phyloP scores from a whole-genome alignment of 192 early-diverging fungal genomes.

The Coemansia sp. region DNA sequence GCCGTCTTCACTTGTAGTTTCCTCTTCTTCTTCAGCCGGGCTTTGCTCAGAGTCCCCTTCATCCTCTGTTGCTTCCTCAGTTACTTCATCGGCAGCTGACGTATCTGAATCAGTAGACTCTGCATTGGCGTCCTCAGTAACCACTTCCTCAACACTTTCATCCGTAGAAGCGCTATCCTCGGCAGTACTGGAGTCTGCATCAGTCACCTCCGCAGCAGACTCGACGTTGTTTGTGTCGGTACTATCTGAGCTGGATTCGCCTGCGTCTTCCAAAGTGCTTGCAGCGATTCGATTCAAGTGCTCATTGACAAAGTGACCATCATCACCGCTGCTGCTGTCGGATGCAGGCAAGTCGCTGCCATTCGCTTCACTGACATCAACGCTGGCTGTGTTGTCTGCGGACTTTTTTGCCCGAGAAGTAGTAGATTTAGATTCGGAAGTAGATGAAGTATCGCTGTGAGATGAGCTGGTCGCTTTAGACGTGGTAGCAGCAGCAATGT shows the following conservation, averaged over 20 bases:
- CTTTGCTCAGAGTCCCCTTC: neutral
- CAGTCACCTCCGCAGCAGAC: neutral
- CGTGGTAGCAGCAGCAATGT: neutral
- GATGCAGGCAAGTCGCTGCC: neutral
- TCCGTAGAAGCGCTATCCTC: too few relatives aligned
- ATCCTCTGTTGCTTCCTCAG: neutral
- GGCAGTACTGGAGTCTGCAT: neutral
- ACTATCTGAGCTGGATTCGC: neutral
- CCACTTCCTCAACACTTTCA: too few relatives aligned
- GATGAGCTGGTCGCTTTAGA: too few relatives aligned
- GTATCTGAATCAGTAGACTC: neutral
- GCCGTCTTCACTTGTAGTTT: conserved; percentile 7
- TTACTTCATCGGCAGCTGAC: neutral
- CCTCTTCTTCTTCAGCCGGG: neutral
- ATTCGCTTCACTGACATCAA: neutral
- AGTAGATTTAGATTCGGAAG: neutral
- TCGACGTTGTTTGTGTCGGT: neutral
- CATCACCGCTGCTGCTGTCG: neutral
- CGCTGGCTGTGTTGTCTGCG: neutral
- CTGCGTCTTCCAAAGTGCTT: neutral
- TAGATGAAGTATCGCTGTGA: neutral
- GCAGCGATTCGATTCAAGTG: neutral
- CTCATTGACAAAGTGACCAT: conserved; percentile 1
- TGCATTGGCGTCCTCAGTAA: neutral
- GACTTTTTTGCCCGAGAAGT: neutral